phyloP scores from a whole-genome alignment of 495 filamentous ascomycete species.

The Pseudoneurospora amorphoporcata region DNA sequence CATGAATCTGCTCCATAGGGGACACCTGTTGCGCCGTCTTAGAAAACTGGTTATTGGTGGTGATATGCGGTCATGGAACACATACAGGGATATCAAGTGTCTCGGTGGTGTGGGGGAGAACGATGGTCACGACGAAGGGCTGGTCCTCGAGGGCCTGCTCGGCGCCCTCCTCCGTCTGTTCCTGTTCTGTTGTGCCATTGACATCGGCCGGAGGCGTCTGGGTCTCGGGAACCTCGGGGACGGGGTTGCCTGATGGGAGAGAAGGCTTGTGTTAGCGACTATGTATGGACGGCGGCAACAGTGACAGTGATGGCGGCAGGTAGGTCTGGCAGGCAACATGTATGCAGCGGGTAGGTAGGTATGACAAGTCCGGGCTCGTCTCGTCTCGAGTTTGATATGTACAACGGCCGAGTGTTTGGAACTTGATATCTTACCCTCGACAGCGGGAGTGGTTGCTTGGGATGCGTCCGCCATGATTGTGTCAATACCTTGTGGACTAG shows the following conservation, averaged over 20 bases:
- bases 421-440: neutral
- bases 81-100: conserved; percentile 75
- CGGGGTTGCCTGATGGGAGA: conserved; percentile 12
- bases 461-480: neutral
- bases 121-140: conserved; percentile 51
- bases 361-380: neutral
- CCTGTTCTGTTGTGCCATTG: neutral
- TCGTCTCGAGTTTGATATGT: neutral
- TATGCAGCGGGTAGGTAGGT: neutral
- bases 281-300: neutral
- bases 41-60: conserved; percentile 2
- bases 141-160: conserved; percentile 30
- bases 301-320: neutral
- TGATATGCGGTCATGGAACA: conserved; percentile 10
- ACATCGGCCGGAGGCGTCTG: conserved; percentile 10
- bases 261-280: neutral
- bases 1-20: conserved; percentile 90
- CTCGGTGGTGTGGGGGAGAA: conserved; percentile 69
- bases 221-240: conserved; percentile 7
- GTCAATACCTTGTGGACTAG: neutral
- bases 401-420: neutral
- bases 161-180: conserved; percentile 12
- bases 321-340: neutral
- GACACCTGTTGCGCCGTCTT: conserved; percentile 55
- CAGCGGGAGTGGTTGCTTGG: neutral